A percentile compares a stretch with the other conserved stretches of the same genome.
phyloP scores from a whole-genome alignment of 2,329 filamentous ascomycete genomes.

The Pyrenochaeta sp. region DNA sequence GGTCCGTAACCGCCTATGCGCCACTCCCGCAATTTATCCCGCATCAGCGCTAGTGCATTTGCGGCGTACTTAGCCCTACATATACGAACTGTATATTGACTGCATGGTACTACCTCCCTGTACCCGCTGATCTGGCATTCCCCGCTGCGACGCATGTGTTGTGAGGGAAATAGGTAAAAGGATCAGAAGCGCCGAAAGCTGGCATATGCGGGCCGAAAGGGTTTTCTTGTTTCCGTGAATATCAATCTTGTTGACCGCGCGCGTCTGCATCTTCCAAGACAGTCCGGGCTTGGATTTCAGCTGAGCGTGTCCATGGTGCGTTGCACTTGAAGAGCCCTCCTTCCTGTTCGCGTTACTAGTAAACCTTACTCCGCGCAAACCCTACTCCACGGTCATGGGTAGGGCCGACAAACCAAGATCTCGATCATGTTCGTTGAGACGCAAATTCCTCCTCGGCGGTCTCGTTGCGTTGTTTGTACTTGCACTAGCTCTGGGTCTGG shows the following conservation, averaged over 20 bases:
- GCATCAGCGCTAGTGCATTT: constrained; percentile 6
- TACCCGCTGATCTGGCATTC: not conserved
- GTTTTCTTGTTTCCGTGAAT: not conserved
- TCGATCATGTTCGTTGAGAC: constrained; percentile 28
- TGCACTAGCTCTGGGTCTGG: constrained; percentile 64
- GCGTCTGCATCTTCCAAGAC: too few species aligned
- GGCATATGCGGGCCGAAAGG: not conserved
- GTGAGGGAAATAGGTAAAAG: not conserved
- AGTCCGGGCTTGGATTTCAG: too few species aligned
- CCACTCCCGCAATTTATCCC: constrained; percentile 15
- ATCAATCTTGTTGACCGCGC: too few species aligned
- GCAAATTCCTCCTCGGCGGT: constrained; percentile 36
- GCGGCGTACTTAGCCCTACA: constrained; percentile 1
- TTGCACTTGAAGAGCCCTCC: not conserved
- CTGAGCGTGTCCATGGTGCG: too few species aligned
- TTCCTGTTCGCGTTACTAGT: not conserved
- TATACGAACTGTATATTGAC: constrained; percentile 14
- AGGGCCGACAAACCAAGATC: constrained; percentile 9
- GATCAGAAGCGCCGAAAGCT: not conserved
- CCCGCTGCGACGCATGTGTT: not conserved
- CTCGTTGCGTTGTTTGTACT: constrained; percentile 45
- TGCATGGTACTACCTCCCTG: constrained; percentile 8
- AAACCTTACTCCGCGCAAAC: too few species aligned
- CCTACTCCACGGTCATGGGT: too few species aligned
- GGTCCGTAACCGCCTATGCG: not conserved